These are phyloP conservation scores for Dalbergia oliveri DNA, from an alignment of 306 rosid species.

Conservation along the genomic window DNA sequence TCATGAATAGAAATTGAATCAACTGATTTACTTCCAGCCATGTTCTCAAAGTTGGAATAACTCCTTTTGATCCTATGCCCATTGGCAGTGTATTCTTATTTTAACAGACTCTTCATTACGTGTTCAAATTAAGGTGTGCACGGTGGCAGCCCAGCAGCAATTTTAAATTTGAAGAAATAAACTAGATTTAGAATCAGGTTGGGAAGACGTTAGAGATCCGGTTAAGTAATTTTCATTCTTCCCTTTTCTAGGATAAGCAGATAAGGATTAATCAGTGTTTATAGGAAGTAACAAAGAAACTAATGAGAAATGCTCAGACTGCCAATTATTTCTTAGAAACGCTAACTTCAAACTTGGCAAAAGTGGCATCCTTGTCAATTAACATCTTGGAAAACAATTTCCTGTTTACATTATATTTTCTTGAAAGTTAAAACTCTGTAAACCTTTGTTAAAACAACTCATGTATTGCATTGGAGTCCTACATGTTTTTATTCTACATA, in stretches of 20 bases:
- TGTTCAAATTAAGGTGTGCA: background rate
- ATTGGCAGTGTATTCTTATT: background rate
- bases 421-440: conserved; percentile 1
- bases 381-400: background rate
- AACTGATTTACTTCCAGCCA: background rate
- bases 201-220: background rate
- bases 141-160: background rate
- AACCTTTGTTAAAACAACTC: background rate
- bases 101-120: background rate
- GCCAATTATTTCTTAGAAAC: background rate
- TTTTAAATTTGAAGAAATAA: background rate
- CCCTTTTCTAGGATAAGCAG: background rate
- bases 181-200: background rate
- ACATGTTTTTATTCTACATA: background rate
- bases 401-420: background rate
- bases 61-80: background rate
- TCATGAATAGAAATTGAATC: background rate
- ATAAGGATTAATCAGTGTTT: conserved; percentile 9
- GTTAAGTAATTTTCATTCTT: background rate
- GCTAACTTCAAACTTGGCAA: background rate
- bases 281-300: background rate
- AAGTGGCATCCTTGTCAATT: background rate
- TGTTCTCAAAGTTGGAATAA: background rate
- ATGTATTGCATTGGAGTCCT: conserved; percentile 2
- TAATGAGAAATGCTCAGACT: background rate